A percentile compares a stretch with the other conserved stretches of the same genome.
phyloP scores from a whole-genome alignment of 768 basidiomycete species.

The Amanita muscaria region DNA sequence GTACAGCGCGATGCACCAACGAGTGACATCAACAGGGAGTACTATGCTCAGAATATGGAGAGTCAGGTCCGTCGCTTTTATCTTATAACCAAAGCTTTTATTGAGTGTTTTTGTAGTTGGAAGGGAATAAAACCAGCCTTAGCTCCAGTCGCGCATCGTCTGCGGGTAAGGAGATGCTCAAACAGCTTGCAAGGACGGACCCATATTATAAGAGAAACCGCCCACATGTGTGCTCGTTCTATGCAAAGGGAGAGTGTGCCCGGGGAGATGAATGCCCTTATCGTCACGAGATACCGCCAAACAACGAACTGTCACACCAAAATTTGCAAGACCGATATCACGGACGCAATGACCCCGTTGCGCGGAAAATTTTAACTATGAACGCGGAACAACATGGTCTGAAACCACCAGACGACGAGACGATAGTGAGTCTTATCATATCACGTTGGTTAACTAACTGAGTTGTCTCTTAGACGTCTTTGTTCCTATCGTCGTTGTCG shows the following conservation, averaged over 20 bases:
- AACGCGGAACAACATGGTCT: slow-evolving; percentile 79
- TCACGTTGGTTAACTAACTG: background rate
- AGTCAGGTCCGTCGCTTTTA: slow-evolving; percentile 45
- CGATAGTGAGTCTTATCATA: slow-evolving; percentile 52
- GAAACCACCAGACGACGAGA: slow-evolving; percentile 80
- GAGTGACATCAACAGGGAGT: slow-evolving; percentile 95
- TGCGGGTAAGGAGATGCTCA: slow-evolving; percentile 94
- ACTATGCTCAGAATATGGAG: slow-evolving; percentile 90
- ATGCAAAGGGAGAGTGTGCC: slow-evolving; percentile 88
- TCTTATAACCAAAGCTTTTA: background rate
- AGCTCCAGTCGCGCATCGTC: slow-evolving; percentile 55
- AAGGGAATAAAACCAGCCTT: slow-evolving; percentile 58
- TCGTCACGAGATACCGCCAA: slow-evolving; percentile 83
- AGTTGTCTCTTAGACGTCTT: slow-evolving; percentile 61
- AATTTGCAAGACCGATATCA: slow-evolving; percentile 94
- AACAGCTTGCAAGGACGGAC: slow-evolving; percentile 88
- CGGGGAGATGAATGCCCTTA: slow-evolving; percentile 92
- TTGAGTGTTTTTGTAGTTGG: slow-evolving; percentile 39
- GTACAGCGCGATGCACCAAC: slow-evolving; percentile 83
- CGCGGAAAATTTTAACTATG: slow-evolving; percentile 75
- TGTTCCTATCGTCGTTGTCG: slow-evolving; percentile 79
- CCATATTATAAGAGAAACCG: slow-evolving; percentile 97
- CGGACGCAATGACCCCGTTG: slow-evolving; percentile 89
- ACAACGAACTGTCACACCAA: slow-evolving; percentile 81
- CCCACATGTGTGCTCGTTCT: slow-evolving; percentile 93